Evolutionary conservation across 1,139 yeast species (phyloP), one percentile per base, ranked within the genome.

Genomic region (Magnusiomyces clavatus): DNA sequence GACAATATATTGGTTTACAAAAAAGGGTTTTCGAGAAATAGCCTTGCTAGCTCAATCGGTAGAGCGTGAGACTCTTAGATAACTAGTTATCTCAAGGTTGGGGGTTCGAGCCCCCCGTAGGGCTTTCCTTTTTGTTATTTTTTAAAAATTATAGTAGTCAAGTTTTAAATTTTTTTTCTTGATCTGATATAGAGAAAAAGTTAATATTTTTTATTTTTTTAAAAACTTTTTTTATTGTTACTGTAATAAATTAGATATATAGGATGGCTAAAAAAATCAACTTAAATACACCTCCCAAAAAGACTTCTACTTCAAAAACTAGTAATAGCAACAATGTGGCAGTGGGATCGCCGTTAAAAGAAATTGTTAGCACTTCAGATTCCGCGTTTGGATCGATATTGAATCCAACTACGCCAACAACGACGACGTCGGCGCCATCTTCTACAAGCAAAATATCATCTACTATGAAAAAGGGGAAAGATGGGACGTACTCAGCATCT

Each of bases 251-350:
- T 40, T 16, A 12, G 29, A 24, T 24, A n/a, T 5, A 42, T 24
- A n/a, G 16, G 34, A 49, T 52, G 52, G 45, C 53, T 46, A 52
- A 50, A n/a, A 53, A 53, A 53, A 40, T 40, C 19, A 53, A 53
- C n/a, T 19, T 50, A 19, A 53, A 50, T 29, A 40, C 51, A 8
- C 44, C 53, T 3, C 8, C 40, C 12, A 46, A 20, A 38, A 19
- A 50, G 45, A 24, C 50, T 1, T 6, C 53, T 17, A 16, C 51
- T 6, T 38, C 45, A 14, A 37, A 36, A 11, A 37, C 17, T 3
- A 17, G 38, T 4, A 12, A 37, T 13, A 45, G 43, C 14, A 36
- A 48, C n/a, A 29, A 40, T 17, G 20, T 29, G 3, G 29, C 43
- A 10, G 37, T 41, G 2, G 29, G 50, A 13, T 14, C 46, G 20